Base-by-base conservation (phyloP, 2,329 filamentous ascomycete genomes). In the Elsinoe arachidis region DNA sequence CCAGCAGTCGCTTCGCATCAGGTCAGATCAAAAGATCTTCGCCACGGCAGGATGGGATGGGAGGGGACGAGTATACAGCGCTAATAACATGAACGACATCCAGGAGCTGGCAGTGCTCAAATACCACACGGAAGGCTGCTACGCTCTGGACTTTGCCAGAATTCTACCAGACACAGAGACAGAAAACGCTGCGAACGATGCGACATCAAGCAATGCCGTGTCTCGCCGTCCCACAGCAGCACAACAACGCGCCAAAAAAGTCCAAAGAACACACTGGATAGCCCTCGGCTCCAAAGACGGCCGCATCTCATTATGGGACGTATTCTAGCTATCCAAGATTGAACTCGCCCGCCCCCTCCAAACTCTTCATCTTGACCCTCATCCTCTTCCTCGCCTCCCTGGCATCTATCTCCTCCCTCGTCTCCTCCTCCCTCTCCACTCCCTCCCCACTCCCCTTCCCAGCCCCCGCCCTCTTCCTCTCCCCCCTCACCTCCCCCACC, bases 31-130 rank as follows among this genome's bases (percentile, higher is more conserved):
- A 2, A 86, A 82, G 61, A 79, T 99, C 3, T 87, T 96, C 62
- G 89, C 87, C 2, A 97, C 92, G 0, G 92, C 89, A 0, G 93
- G 93, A 2, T 99, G 93, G 93, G 93, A 99, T 70, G 80, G 83
- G 1, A 82, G 84, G 49, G 76, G 91, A 1, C 79, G 93, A 7
- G 84, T 97, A 1, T 99, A 97, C 70, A 87, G 86, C 2, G 74
- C 80, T 47, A 90, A 86, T 71, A 87, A 84, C 0, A 79, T 97
- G 77, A 88, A 86, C 66, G 87, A 84, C 0, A 79, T 97, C 77
- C 88, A 86, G 66, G 91, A 97, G 70, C 72, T 97, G 10, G 93
- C 92, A 0, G 90, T 96, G 56, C 74, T 97, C 61, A 95, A 95
- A 71, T 97, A 92, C 92, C 93, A 97, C 71, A 84, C 86, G 63